Evolutionary conservation across 2,329 filamentous ascomycete species (phyloP).

Genomic region (Fusarium cicatricum): DNA sequence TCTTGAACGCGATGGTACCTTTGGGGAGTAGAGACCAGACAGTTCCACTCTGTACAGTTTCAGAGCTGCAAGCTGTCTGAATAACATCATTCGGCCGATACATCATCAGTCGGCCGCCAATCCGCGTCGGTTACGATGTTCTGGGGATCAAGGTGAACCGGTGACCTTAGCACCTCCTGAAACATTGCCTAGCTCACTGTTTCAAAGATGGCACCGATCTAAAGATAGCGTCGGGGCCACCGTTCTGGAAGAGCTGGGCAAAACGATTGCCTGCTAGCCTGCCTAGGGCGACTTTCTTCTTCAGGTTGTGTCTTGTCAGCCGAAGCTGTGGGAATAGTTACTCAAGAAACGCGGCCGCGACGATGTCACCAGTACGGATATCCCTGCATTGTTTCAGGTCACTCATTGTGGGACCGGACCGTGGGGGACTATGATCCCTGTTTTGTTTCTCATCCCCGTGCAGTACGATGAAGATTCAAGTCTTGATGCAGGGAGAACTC

Average conservation of each 20-base stretch:
- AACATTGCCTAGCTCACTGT: slow-evolving; percentile 19
- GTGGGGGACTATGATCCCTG: slow-evolving; percentile 32
- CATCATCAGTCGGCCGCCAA: slow-evolving; percentile 6
- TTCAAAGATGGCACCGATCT: slow-evolving; percentile 8
- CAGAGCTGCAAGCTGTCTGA: not conserved
- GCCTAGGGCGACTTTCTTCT: slow-evolving; percentile 1
- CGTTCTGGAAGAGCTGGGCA: slow-evolving; percentile 15
- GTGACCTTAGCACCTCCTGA: slow-evolving; percentile 27
- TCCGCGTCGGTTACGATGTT: slow-evolving; percentile 3
- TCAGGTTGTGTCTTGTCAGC: slow-evolving; percentile 12
- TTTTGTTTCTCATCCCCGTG: slow-evolving; percentile 10
- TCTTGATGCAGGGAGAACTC: slow-evolving; percentile 4
- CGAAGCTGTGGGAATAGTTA: slow-evolving; percentile 19
- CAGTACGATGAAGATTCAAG: not conserved
- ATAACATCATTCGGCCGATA: slow-evolving; percentile 20
- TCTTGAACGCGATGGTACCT: not conserved
- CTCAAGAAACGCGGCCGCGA: slow-evolving; percentile 27
- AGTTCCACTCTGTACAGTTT: not conserved
- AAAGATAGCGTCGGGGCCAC: slow-evolving; percentile 2
- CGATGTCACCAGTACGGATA: slow-evolving; percentile 16
- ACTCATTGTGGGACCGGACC: slow-evolving; percentile 34
- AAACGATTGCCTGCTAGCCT: not conserved
- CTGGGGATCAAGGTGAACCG: slow-evolving; percentile 9
- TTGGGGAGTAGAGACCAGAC: not conserved
- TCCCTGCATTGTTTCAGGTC: slow-evolving; percentile 43